phyloP scores from a whole-genome alignment of 352 stramenopile species.

The Aphanomyces cochlioides region DNA sequence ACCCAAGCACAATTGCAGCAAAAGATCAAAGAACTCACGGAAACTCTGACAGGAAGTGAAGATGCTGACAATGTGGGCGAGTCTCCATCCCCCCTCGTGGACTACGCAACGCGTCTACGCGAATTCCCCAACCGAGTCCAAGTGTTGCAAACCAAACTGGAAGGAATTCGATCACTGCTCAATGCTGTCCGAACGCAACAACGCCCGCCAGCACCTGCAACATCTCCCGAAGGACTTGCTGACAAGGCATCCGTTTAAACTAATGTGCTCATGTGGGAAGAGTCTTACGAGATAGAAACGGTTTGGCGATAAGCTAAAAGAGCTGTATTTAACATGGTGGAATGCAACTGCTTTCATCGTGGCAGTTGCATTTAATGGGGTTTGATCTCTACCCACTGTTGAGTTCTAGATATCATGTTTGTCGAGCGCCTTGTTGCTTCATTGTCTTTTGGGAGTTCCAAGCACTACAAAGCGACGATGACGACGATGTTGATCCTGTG shows the following conservation, averaged over 20 bases:
- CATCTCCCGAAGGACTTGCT: not conserved
- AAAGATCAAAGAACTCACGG: slow-evolving; percentile 97
- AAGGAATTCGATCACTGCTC: slow-evolving; percentile 62
- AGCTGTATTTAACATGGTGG: slow-evolving; percentile 10
- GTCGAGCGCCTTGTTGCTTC: slow-evolving; percentile 20
- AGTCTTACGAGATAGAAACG: too few relatives aligned
- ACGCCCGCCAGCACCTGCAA: not conserved
- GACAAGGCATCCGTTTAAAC: too few relatives aligned
- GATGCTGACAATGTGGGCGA: slow-evolving; percentile 56
- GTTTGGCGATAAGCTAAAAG: not conserved
- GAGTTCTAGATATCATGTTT: not conserved
- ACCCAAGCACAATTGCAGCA: slow-evolving; percentile 80
- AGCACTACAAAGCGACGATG: slow-evolving; percentile 36
- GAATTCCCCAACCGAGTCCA: slow-evolving; percentile 64
- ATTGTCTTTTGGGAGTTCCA: slow-evolving; percentile 73
- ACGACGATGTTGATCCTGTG: not conserved
- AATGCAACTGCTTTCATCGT: not conserved
- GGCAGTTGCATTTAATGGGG: not conserved
- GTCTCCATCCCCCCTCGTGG: slow-evolving; percentile 55
- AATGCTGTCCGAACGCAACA: slow-evolving; percentile 40
- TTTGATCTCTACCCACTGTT: not conserved
- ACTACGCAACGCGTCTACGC: slow-evolving; percentile 67
- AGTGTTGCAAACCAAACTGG: slow-evolving; percentile 61
- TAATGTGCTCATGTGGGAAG: too few relatives aligned
- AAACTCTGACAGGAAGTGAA: slow-evolving; percentile 93